Evolutionary conservation across 495 filamentous ascomycete genomes (phyloP).

Genomic region (Penicillium verhagenii): DNA sequence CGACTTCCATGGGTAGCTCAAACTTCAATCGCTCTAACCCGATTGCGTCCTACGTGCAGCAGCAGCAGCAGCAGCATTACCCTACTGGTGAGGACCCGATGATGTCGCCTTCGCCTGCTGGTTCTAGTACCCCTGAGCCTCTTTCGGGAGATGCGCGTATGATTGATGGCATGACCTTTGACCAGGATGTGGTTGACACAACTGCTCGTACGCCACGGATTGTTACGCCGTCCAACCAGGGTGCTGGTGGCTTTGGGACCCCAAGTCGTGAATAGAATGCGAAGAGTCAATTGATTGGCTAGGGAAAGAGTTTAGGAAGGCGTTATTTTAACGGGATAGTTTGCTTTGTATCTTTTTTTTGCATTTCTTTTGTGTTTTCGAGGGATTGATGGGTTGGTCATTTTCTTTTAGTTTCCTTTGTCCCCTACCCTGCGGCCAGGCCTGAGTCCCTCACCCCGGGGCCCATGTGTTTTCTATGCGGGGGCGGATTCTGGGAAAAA

Average conservation of each 20-base stretch:
- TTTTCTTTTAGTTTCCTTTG: constrained; percentile 5
- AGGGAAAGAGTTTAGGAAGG: constrained; percentile 11
- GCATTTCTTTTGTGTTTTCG: not conserved
- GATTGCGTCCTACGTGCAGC: constrained; percentile 23
- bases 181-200: constrained; percentile 53
- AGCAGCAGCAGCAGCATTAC: constrained; percentile 26
- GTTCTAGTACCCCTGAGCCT: constrained; percentile 41
- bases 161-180: constrained; percentile 58
- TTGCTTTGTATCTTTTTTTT: not conserved
- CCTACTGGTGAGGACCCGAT: constrained; percentile 30
- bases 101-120: constrained; percentile 32
- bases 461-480: constrained; percentile 19
- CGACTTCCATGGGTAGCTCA: constrained; percentile 38
- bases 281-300: not conserved
- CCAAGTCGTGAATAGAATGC: constrained; percentile 16
- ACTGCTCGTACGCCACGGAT: constrained; percentile 45
- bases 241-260: constrained; percentile 14
- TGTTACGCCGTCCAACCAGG: constrained; percentile 25
- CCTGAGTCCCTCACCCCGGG: not conserved
- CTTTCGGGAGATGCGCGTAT: constrained; percentile 45
- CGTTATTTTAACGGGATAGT: constrained; percentile 1
- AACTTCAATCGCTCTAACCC: constrained; percentile 28
- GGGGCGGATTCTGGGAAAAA: not conserved
- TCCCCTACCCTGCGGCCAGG: no score
- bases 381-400: not conserved